Base-by-base conservation (phyloP, 1,139 yeast genomes). In the Maudiozyma humilis region DNA sequence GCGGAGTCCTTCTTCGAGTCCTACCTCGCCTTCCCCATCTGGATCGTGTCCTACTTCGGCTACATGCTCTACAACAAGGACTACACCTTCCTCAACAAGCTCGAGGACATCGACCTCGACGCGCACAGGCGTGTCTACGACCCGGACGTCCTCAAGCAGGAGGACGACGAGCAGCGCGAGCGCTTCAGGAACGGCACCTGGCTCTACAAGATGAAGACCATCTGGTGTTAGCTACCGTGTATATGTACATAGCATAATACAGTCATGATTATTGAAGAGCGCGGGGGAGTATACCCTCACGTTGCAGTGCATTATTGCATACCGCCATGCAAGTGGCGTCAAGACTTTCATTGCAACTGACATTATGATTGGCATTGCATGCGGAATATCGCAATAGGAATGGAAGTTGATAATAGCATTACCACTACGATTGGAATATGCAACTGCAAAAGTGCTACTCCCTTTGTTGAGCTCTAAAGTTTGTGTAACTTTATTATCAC, bases 111-210 rank as follows among this genome's bases (percentile, higher is more conserved):
- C 51, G 82, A 78, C 54, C 60, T 78, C 37, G 71, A 69, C 45
- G 65, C 70, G 38, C 80, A 79, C 37, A 68, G 79, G 59, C 69
- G 78, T 50, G 72, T 73, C 43, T 64, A 71, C 51, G 81, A 77
- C 54, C 59, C 70, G 48, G 80, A 74, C 43, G 62, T 66, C 46
- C 56, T 76, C 47, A 66, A 62, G 50, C 75, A 69, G 49, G 81
- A 76, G 56, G 66, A 72, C 42, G 67, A 64, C 29, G 76, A 70
- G 55, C 76, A 74, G 51, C 62, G 59, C 49, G 75, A 65, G 20
- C 48, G 61, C 57, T 25, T 53, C 59, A 50, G 57, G 53, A 49
- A 60, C 51, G 57, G 65, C 48, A 62, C 69, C 37, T 50, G 66
- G 58, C 61, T 52, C 50, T 48, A 49, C 50, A 67, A 72, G 52